Base-by-base conservation (phyloP, 805 yeast genomes). In the Zygosaccharomyces kombuchaensis region DNA sequence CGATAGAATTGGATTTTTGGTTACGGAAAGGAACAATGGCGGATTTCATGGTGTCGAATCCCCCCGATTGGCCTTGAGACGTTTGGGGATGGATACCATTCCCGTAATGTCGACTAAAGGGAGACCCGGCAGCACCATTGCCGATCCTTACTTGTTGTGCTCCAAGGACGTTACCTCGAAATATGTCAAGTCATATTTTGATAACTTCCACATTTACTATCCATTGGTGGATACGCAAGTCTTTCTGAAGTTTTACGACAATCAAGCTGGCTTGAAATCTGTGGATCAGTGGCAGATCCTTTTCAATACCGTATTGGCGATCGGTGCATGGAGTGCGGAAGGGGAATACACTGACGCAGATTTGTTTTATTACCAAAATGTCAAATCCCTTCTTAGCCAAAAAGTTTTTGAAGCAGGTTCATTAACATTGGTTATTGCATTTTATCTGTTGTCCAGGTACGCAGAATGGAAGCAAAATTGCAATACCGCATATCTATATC, bases 31-130 rank as follows among this genome's bases (percentile, higher is more conserved):
- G 6, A 73, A 77, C 39, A 76, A 80, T 22, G 75, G 75, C 23
- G 87, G 88, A 0, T 82, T 78, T 57, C 77, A 78, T 52, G 89
- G 89, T 1, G 74, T 76, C 9, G 84, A 81, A 7, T 80, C 88
- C 3, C 72, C 79, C 47, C 74, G 82, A 2, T 77, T 78, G 6
- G 65, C 79, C 14, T 60, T 82, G 35, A 68, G 80, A 53, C 74
- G 76, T 9, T 54, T 78, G 34, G 69, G 71, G 31, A 59, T 70
- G 30, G 14, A 53, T 29, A 16, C 40, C 5, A 23, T 14, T 17
- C 38, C 44, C 23, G 32, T 40, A 29, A 30, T 45, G 13, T 12
- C 36, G n/a, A 37, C 36, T 10, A 34, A 32, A 6, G 40, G 17
- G 2, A 16, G 45, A 10, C 25, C 46, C 9, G 37, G 22, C n/a